Base-by-base conservation (phyloP, 202 grass and related monocot species). In the Carex arenaria region DNA sequence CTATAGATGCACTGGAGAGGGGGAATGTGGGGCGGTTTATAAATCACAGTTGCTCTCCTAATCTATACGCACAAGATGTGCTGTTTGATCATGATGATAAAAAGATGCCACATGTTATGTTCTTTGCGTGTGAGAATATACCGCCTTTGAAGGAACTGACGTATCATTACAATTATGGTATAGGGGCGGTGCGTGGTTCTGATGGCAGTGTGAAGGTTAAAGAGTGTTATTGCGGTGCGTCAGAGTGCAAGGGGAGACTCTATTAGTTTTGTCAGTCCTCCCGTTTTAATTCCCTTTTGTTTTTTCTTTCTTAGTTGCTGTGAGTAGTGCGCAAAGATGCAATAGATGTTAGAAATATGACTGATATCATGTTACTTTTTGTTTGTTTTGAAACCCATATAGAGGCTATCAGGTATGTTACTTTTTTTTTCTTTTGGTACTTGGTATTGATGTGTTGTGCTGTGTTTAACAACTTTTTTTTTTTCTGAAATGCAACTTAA, bases 21-120 rank as follows among this genome's bases (percentile, higher is more conserved):
- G 95, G 90, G 79, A 93, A 91, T 83, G 79, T 89, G 36, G 95
- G 92, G 79, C 90, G 90, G 75, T 97, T 97, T 81, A 94, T 94
- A 72, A 97, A 91, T 61, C 94, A 90, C 36, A 94, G 95, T 65
- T 94, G 90, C 78, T 91, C 89, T 17, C 95, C 92, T 9, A 94
- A 97, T 87, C 89, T 97, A 32, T 93, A 87, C 67, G 71, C 80
- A 34, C 95, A 97, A 67, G 91, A 91, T 43, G 90, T 97, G 86
- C 82, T 94, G 43, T 90, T 87, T 74, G 90, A 97, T 53, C 92
- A 97, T 78, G 89, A 90, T 59, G 90, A 93, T 77, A 85, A 82
- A 55, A 91, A 88, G 67, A 80, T 89, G 53, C 88, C 92, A 1
- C 92, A 93, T 55, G 88, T 94, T 78, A 97, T 94, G 92, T 88